Conservation (phyloP, 331 rosid species). For the Telfairia occidentalis region DNA sequence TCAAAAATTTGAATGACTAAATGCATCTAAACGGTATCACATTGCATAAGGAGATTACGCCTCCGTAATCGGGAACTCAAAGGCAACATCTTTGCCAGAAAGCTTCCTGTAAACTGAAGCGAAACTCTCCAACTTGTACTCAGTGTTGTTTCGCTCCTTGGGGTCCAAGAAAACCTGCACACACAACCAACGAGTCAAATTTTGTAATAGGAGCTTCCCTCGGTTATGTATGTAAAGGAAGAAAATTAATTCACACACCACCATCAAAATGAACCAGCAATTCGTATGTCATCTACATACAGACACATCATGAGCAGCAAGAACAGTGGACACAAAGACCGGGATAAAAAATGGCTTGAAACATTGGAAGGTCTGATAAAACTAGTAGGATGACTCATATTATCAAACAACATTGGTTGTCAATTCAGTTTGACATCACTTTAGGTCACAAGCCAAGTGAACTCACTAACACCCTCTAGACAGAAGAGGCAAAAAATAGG, state of each 20-base stretch:
- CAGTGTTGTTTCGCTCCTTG: constrained; percentile 71
- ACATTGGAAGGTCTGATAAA: background rate
- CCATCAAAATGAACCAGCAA: too few relatives aligned
- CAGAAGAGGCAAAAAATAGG: background rate
- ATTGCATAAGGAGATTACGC: constrained; percentile 19
- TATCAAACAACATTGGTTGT: background rate
- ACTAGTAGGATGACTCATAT: background rate
- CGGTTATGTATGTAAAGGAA: background rate
- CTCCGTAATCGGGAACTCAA: constrained; percentile 64
- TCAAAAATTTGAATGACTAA: constrained; percentile 11
- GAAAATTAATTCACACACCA: background rate
- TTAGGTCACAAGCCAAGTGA: background rate
- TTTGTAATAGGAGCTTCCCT: background rate
- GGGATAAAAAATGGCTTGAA: background rate
- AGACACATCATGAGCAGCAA: too few relatives aligned
- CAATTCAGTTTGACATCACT: background rate
- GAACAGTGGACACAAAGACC: background rate
- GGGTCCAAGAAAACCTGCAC: constrained; percentile 82
- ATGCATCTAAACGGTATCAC: background rate
- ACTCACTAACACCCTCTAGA: background rate
- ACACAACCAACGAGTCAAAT: background rate
- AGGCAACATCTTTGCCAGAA: constrained; percentile 76
- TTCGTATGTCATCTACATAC: too few relatives aligned
- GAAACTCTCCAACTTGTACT: constrained; percentile 78
- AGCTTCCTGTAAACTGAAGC: constrained; percentile 81